These are phyloP conservation scores for Erythrophleum fordii DNA, from an alignment of 306 rosid genomes.

Conservation along the genomic window DNA sequence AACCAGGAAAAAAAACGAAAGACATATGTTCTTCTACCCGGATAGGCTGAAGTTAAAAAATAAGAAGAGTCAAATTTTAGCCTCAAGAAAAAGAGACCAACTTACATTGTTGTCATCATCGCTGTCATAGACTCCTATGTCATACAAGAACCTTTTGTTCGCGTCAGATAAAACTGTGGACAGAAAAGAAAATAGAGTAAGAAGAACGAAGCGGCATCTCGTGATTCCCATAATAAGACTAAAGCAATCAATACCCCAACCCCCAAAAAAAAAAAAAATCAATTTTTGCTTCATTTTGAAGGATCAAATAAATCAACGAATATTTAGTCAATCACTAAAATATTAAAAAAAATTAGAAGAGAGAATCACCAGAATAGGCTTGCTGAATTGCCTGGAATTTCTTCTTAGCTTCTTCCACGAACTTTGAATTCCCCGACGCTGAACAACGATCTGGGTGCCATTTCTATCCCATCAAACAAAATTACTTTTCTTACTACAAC, in stretches of 20 bases:
- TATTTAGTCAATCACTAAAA: constrained; percentile 1
- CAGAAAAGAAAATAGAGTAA: not conserved
- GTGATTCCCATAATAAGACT: constrained; percentile 28
- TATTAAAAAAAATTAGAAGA: not conserved
- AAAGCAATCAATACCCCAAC: not conserved
- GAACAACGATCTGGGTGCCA: constrained; percentile 99
- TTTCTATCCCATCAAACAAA: constrained; percentile 62
- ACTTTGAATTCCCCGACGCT: constrained; percentile 71
- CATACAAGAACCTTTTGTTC: constrained; percentile 88
- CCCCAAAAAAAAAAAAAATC: too few species aligned
- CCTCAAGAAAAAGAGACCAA: not conserved
- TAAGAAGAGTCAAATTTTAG: not conserved
- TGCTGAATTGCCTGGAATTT: constrained; percentile 87
- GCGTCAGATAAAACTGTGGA: constrained; percentile 78
- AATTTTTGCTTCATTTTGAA: not conserved
- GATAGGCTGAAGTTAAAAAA: not conserved
- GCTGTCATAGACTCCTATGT: constrained; percentile 84
- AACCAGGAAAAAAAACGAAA: not conserved
- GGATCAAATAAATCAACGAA: constrained; percentile 1
- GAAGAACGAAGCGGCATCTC: not conserved
- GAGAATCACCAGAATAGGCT: constrained; percentile 89
- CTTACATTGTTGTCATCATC: constrained; percentile 87
- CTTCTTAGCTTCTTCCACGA: constrained; percentile 85
- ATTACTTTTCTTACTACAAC: constrained; percentile 1
- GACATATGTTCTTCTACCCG: not conserved